Base-by-base conservation (phyloP, 1,284 basidiomycete genomes). In the Rhodotorula glutinis region DNA sequence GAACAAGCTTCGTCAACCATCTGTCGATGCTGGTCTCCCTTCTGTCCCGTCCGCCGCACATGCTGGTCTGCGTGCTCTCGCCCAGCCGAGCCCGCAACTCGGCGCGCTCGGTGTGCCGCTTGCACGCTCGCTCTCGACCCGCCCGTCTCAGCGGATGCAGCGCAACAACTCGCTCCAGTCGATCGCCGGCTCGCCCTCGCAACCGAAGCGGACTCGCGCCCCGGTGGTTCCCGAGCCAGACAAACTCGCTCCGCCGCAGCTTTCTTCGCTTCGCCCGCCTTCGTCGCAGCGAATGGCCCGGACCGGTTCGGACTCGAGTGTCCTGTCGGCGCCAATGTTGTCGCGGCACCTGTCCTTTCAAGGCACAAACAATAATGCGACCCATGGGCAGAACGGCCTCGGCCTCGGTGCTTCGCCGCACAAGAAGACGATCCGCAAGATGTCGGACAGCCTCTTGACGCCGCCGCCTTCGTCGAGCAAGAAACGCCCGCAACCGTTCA, bases 161-260 rank as follows among this genome's bases (percentile, higher is more conserved):
- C 67, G 70, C n/a, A 67, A 65, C 49, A 64, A 60, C 57, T 72
- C 70, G 16, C 65, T 72, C 40, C 64, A 63, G 23, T 62, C 70
- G 30, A 72, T 72, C 58, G 67, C 58, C 43, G 70, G 70, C 29
- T 72, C 70, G 40, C 70, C 70, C 4, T 65, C 67, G 0, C 70
- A 70, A 23, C 70, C 70, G 16, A 55, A 53, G 53, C 49, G 53
- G 38, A 5, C 40, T 4, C 25, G 38, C 40, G 54, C 54, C 19
- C 30, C 21, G 13, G 40, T 17, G 8, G 29, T 30, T 19, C 53
- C 59, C 23, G 38, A 41, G 23, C 52, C 52, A 4, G n/a, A 23
- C 27, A 46, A 43, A n/a, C 38, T 55, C 13, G 53, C 53, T 16
- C 53, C 53, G 49, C 49, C 49, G 11, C 49, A 51, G 25, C 49